Evolutionary conservation across 805 yeast genomes (phyloP), one percentile per base, ranked within the genome.

Genomic region (Clavispora vitiphila): DNA sequence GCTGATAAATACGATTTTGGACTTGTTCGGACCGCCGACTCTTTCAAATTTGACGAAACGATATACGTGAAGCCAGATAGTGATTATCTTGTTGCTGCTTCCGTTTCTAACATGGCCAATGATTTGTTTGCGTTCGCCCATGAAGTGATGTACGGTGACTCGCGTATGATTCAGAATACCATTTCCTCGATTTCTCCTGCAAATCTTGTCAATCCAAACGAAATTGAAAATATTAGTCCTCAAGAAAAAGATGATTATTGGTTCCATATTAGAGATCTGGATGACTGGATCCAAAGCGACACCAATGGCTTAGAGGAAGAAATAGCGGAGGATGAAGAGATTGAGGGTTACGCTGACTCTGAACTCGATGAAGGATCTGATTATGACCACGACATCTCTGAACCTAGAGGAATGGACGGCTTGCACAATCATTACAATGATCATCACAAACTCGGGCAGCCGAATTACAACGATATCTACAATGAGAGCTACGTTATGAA

Each of bases 1-100:
- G 75, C 83, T 3, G 77, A 77, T 39, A 60, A 67, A 36, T 76
- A 66, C 51, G 70, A 71, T 14, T 78, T 77, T 60, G 87, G 86
- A 1, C 53, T 81, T 21, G 65, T 72, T n/a, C 62, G 77, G 49
- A 65, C 71, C 2, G 62, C 55, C 3, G 69, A 69, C 20, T 65
- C 69, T 19, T 78, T 77, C 59, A 71, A 68, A 45, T 74, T 62
- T 43, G 66, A 66, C 42, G 60, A 57, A 36, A 47, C 47, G 6
- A 42, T 57, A 8, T 60, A 63, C 41, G 54, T 48, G 23, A 55
- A 57, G 23, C 51, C 50, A 1, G 54, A 49, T n/a, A 51, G 50
- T 19, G 65, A 62, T 37, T 45, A 47, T 7, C 42, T 61, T 12
- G 44, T 57, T 14, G 44, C 59, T 2, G 37, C 50, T 3, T 42